These are phyloP conservation scores for Umbelopsis isabellina DNA, from an alignment of 192 early-diverging fungal species.

Conservation along the genomic window DNA sequence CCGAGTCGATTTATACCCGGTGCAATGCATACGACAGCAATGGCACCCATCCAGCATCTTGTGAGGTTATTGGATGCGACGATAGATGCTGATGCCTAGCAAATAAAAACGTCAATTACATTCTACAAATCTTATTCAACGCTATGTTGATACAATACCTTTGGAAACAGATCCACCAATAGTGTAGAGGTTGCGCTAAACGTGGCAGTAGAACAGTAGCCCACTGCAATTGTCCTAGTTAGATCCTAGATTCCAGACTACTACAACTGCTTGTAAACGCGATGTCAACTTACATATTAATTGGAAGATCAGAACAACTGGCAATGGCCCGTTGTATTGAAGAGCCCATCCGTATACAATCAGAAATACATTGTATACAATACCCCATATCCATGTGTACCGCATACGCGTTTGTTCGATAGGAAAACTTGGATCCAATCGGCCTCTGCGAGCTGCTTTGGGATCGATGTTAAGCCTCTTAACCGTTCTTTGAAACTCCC, in stretches of 20 bases:
- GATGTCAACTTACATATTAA: not conserved
- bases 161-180: conserved; percentile 37
- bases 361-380: conserved; percentile 8
- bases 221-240: not conserved
- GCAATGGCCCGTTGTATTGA: conserved; percentile 1
- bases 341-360: conserved; percentile 22
- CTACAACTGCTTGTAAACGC: too few species aligned
- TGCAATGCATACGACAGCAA: conserved; percentile 30
- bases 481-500: conserved; percentile 23
- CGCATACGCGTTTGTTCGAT: conserved; percentile 22
- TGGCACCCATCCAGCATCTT: conserved; percentile 34
- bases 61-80: conserved; percentile 35
- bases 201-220: conserved; percentile 25
- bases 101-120: not conserved
- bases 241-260: too few species aligned
- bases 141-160: not conserved
- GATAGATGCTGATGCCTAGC: conserved; percentile 25
- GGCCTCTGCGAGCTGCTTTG: conserved; percentile 10
- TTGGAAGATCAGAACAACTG: conserved; percentile 14
- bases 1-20: conserved; percentile 34
- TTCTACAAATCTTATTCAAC: not conserved
- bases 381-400: conserved; percentile 10
- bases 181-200: conserved; percentile 32
- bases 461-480: conserved; percentile 14
- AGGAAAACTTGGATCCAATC: conserved; percentile 15